phyloP scores from a whole-genome alignment of 805 yeast genomes.

The Yarrowia divulgata region DNA sequence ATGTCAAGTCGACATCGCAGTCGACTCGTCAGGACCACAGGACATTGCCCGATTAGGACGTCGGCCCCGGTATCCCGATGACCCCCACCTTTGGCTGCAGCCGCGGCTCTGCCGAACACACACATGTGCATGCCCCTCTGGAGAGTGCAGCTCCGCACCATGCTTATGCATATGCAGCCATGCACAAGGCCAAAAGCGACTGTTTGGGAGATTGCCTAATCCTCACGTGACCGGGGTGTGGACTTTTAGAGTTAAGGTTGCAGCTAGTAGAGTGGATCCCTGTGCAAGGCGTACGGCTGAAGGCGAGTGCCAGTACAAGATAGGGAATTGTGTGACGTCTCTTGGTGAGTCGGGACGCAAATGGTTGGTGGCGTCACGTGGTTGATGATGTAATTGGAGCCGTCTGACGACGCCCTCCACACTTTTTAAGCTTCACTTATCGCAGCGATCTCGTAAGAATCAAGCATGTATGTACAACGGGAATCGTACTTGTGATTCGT shows the following conservation, averaged over 20 bases:
- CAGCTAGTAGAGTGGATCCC: conserved; percentile 11
- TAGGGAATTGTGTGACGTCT: too few relatives aligned
- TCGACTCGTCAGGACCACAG: neutral
- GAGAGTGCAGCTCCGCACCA: neutral
- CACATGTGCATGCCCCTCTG: neutral
- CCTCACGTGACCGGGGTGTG: conserved; percentile 1
- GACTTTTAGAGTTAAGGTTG: neutral
- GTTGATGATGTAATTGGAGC: too few relatives aligned
- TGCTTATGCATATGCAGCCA: neutral
- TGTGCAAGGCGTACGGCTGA: conserved; percentile 15
- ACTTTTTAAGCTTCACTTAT: too few relatives aligned
- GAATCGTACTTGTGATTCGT: too few relatives aligned
- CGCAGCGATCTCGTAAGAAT: too few relatives aligned
- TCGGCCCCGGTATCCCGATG: neutral
- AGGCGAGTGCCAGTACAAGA: neutral
- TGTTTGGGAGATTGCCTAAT: conserved; percentile 13
- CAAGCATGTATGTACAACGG: too few relatives aligned
- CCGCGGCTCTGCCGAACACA: conserved; percentile 5
- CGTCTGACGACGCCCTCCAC: too few relatives aligned
- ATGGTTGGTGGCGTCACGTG: neutral
- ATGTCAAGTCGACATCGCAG: neutral
- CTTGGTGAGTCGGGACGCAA: too few relatives aligned
- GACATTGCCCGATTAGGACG: neutral
- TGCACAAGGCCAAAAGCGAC: conserved; percentile 4
- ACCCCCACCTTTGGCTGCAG: conserved; percentile 5